These are phyloP conservation scores for Tylopilus balloui DNA, from an alignment of 768 basidiomycete genomes.

Conservation along the genomic window DNA sequence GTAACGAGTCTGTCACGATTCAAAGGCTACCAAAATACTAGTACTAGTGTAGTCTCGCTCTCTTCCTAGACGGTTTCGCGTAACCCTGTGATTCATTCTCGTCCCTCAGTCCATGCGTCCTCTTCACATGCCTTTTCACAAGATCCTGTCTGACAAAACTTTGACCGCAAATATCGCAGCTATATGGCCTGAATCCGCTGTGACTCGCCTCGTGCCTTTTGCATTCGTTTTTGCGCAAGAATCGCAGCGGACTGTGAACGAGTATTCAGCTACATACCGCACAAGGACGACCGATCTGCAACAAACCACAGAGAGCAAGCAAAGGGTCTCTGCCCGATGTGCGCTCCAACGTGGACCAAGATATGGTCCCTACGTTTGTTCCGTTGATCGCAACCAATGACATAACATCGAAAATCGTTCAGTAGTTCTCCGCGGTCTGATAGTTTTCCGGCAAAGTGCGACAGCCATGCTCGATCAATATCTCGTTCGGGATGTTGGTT, in stretches of 20 bases:
- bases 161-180: constrained; percentile 52
- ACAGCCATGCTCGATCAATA: constrained; percentile 64
- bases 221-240: constrained; percentile 73
- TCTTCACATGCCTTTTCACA: constrained; percentile 59
- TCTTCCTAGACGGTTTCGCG: constrained; percentile 25
- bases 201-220: constrained; percentile 71
- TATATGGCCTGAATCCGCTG: constrained; percentile 52
- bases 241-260: constrained; percentile 49
- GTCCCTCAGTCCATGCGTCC: constrained; percentile 44
- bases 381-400: constrained; percentile 58
- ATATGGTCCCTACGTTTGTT: constrained; percentile 77
- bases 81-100: constrained; percentile 28
- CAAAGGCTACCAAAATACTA: not conserved
- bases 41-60: constrained; percentile 13
- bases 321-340: constrained; percentile 65
- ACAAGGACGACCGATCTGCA: not conserved
- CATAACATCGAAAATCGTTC: constrained; percentile 63
- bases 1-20: constrained; percentile 15
- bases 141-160: constrained; percentile 67
- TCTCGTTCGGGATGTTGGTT: constrained; percentile 49
- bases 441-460: constrained; percentile 64
- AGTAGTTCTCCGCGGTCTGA: constrained; percentile 53
- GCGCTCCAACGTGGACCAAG: constrained; percentile 67
- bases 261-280: constrained; percentile 10
- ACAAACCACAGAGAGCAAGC: constrained; percentile 62